A percentile compares a stretch with the other conserved stretches of the same genome.
Evolutionary conservation across 306 rosid species (phyloP).

Genomic region (Abrus pulchellus): DNA sequence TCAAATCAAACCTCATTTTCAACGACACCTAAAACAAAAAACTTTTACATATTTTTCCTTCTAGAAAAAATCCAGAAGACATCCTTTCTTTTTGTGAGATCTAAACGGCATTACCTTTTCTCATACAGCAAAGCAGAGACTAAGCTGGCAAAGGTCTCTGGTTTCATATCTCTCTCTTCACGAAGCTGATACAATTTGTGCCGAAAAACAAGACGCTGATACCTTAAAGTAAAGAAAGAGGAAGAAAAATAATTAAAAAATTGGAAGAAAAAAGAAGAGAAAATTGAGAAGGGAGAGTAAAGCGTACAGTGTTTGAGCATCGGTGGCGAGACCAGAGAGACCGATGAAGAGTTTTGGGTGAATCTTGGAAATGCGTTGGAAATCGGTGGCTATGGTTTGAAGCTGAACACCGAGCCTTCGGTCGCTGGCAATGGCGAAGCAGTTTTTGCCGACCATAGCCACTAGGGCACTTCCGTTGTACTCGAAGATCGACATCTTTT

Average conservation of each 20-base stretch:
- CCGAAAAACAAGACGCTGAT: slow-evolving; percentile 82
- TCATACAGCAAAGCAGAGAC: slow-evolving; percentile 87
- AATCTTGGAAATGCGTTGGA: slow-evolving; percentile 79
- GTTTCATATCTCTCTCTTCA: slow-evolving; percentile 94
- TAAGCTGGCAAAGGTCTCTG: slow-evolving; percentile 90
- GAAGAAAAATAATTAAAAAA: neutral
- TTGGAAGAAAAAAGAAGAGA: too few relatives aligned
- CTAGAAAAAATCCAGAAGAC: neutral
- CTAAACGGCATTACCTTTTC: slow-evolving; percentile 68
- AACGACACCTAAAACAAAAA: neutral
- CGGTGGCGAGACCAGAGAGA: slow-evolving; percentile 94
- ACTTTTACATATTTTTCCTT: neutral
- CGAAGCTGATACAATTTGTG: slow-evolving; percentile 93
- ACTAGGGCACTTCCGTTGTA: slow-evolving; percentile 95
- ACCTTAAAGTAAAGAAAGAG: slow-evolving; percentile 47
- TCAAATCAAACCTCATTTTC: neutral
- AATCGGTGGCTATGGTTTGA: slow-evolving; percentile 94
- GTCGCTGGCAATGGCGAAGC: slow-evolving; percentile 98
- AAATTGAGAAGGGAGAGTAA: neutral
- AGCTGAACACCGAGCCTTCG: slow-evolving; percentile 98
- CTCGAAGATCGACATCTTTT: slow-evolving; percentile 81
- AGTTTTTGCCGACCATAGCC: slow-evolving; percentile 98
- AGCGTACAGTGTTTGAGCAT: slow-evolving; percentile 84
- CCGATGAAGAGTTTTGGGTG: slow-evolving; percentile 87
- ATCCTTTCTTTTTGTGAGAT: neutral